Evolutionary conservation across 805 yeast genomes (phyloP), one percentile per base, ranked within the genome.

Genomic region (Candida chauliodis): DNA sequence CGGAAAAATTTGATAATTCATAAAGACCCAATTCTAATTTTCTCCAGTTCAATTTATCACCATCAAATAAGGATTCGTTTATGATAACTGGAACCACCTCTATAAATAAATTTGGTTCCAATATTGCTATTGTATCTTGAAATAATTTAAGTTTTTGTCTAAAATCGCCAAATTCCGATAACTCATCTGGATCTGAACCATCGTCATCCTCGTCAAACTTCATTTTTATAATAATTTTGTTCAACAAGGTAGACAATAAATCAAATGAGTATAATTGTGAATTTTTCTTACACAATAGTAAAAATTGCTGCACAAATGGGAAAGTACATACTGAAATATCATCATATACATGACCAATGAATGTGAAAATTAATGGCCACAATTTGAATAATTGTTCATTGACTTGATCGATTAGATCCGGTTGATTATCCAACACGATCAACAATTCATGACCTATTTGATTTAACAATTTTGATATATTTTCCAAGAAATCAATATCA

Each of bases 311-410:
- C 32, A 93, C 66, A 51, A 88, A 84, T 7, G 93, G 83, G 53
- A 91, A 84, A 5, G 88, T 84, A 57, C 87, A 95, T 26, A 75
- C 70, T 1, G 95, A 78, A 10, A 91, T 82, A 48, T 93, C 97
- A 58, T 93, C 98, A 53, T 82, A 89, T 46, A 83, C 95, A 56
- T 88, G 84, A 21, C 78, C 73, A 55, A 93, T 71, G 47, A 83
- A 86, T 42, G 71, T 72, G 42, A 91, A 71, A 6, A 84, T 68
- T 21, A 79, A 68, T 16, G 97, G 96, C 69, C 87, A 76, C 14
- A 85, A 66, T 40, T 76, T 75, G 20, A 79, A 57, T 14, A 86
- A 66, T 48, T 78, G 74, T 30, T 63, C 66, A 36, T 56, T 59
- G 31, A 66, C 59, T 28, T 63, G 56, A 16, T 58, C 61, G 41